phyloP scores from a whole-genome alignment of 1,284 basidiomycete species.

The Cystobasidium sp. region DNA sequence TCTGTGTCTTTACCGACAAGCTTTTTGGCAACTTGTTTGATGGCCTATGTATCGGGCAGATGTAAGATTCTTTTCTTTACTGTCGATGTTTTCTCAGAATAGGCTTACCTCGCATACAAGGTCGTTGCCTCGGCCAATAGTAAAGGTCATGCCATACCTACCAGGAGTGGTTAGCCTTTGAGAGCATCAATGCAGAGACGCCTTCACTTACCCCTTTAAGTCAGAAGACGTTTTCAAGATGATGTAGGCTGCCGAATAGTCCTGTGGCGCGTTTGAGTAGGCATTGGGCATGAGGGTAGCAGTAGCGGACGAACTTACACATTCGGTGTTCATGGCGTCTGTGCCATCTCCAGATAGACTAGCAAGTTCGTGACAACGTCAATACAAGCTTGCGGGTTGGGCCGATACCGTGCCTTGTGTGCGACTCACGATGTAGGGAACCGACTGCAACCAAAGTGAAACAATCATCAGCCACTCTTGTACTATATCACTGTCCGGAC shows the following conservation, averaged over 20 bases:
- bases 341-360: constrained; percentile 41
- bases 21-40: constrained; percentile 74
- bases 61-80: constrained; percentile 17
- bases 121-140: constrained; percentile 94
- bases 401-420: background rate
- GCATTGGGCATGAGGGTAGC: background rate
- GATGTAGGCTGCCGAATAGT: constrained; percentile 42
- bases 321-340: constrained; percentile 45
- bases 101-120: constrained; percentile 64
- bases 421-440: constrained; percentile 34
- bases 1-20: constrained; percentile 84
- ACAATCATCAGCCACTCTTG: background rate
- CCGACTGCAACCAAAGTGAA: constrained; percentile 9
- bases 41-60: constrained; percentile 62
- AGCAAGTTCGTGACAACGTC: too few species aligned
- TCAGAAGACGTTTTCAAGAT: constrained; percentile 30
- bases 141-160: constrained; percentile 94
- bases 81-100: background rate
- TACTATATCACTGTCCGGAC: background rate
- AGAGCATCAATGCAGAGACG: background rate
- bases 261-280: background rate
- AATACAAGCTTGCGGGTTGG: background rate
- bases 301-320: constrained; percentile 6
- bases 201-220: constrained; percentile 18
- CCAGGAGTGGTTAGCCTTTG: background rate